Evolutionary conservation across 73 alveolate genomes (phyloP).

Genomic region (Urostyla sp.): DNA sequence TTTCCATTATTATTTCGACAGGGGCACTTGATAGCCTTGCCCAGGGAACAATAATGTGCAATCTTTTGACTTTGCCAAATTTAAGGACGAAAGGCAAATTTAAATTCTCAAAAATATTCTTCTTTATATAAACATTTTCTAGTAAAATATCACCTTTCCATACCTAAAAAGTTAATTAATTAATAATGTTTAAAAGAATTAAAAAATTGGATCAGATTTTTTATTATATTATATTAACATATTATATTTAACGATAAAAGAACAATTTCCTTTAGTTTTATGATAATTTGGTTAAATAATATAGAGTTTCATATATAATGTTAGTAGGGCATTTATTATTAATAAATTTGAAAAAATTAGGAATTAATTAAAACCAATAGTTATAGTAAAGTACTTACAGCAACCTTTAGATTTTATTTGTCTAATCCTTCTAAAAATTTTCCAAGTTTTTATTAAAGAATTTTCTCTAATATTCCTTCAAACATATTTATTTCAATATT

Average conservation of each 20-base stretch:
- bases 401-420: conserved; percentile 77
- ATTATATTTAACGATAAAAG: no score
- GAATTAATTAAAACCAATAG: no score
- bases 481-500: conserved; percentile 32
- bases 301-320: no score
- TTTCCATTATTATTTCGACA: conserved; percentile 86
- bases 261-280: no score
- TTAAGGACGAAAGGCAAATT: conserved; percentile 86
- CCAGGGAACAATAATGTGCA: conserved; percentile 95
- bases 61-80: conserved; percentile 88
- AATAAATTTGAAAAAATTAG: no score
- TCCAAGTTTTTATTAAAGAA: conserved; percentile 87
- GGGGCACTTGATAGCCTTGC: conserved; percentile 91
- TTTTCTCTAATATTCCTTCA: conserved; percentile 90
- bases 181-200: no score
- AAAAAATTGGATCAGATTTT: no score
- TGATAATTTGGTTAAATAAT: no score
- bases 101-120: conserved; percentile 87
- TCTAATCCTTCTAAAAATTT: conserved; percentile 93
- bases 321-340: no score
- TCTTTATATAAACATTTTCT: conserved; percentile 87
- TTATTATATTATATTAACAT: no score
- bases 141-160: conserved; percentile 94
- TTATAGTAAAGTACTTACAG: conserved; percentile 3
- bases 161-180: conserved; percentile 63